Evolutionary conservation across 768 basidiomycete species (phyloP).

Genomic region (Leccinum subtestaceum): DNA sequence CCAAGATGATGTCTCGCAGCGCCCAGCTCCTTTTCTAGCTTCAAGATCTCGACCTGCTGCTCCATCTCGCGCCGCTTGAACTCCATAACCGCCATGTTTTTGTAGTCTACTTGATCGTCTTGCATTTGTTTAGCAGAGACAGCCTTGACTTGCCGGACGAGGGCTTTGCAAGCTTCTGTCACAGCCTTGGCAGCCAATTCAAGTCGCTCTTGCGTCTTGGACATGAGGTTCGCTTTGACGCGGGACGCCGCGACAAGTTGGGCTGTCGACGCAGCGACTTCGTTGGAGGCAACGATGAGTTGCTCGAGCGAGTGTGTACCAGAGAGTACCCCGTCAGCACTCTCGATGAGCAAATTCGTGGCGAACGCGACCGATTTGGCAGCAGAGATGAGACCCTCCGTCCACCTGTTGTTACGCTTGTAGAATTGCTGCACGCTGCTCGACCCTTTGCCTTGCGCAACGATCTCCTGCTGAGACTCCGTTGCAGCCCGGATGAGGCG

Average conservation of each 20-base stretch:
- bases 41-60: slow-evolving; percentile 97
- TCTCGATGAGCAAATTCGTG: slow-evolving; percentile 92
- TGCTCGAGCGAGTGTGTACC: slow-evolving; percentile 97
- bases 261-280: slow-evolving; percentile 94
- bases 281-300: slow-evolving; percentile 99
- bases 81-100: slow-evolving; percentile 89
- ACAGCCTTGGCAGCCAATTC: slow-evolving; percentile 97
- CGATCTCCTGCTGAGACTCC: slow-evolving; percentile 97
- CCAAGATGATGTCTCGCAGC: slow-evolving; percentile 81
- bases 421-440: slow-evolving; percentile 95
- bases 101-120: slow-evolving; percentile 80
- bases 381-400: slow-evolving; percentile 96
- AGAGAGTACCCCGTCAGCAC: slow-evolving; percentile 94
- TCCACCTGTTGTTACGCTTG: slow-evolving; percentile 99
- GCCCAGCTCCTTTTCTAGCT: slow-evolving; percentile 91
- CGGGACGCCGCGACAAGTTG: slow-evolving; percentile 98
- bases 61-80: slow-evolving; percentile 99
- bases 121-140: slow-evolving; percentile 80
- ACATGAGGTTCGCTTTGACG: slow-evolving; percentile 98
- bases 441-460: slow-evolving; percentile 90
- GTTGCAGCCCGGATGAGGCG: slow-evolving; percentile 95
- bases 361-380: slow-evolving; percentile 98
- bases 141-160: slow-evolving; percentile 95
- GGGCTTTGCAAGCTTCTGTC: slow-evolving; percentile 93
- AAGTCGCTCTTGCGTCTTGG: slow-evolving; percentile 94